Base-by-base conservation (phyloP, 805 yeast species). In the Candida tibetensis region DNA sequence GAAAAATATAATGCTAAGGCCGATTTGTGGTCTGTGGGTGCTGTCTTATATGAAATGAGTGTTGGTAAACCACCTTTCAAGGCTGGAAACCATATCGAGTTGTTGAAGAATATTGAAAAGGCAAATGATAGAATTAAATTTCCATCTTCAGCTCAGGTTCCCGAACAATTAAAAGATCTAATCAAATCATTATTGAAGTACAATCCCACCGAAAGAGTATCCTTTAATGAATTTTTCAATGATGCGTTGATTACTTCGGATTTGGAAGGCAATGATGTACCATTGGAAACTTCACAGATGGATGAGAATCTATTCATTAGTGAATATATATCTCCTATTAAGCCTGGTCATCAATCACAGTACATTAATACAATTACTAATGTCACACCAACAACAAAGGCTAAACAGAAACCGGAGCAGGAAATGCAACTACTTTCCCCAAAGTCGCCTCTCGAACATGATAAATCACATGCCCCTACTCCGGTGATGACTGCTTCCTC, bases 1-100 rank as follows among this genome's bases (percentile, higher is more conserved):
- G 97, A 93, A 58, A 93, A 89, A 62, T 93, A 93, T 65, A 89
- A 90, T 50, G 99, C 98, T 4, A 90, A 89, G 58, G 98, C 97
- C 0, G 99, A 93, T 58, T 64, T 93, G 46, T 93, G 99, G 99
- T 89, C 97, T 5, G 96, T 91, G 4, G 99, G 99, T 3, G 95
- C 98, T 1, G 98, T 93, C 1, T 66, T 90, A 9, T 93, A 82
- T 62, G 99, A 93, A 62, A 90, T 93, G 96, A 76, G 86, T 9
- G 89, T 86, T 21, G 98, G 98, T n/a, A 84, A 77, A 60, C 96
- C 99, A 1, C 99, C 99, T 0, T 93, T 90, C 60, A 80, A 85
- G 47, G 98, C 99, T 3, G 79, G 85, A 3, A 93, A 93, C 57
- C 98, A 91, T 58, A 81, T 93, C 45, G 97, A 91, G 57, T 72